Evolutionary conservation across 192 early-diverging fungal species (phyloP).

Genomic region (Chytriomyces confervae): DNA sequence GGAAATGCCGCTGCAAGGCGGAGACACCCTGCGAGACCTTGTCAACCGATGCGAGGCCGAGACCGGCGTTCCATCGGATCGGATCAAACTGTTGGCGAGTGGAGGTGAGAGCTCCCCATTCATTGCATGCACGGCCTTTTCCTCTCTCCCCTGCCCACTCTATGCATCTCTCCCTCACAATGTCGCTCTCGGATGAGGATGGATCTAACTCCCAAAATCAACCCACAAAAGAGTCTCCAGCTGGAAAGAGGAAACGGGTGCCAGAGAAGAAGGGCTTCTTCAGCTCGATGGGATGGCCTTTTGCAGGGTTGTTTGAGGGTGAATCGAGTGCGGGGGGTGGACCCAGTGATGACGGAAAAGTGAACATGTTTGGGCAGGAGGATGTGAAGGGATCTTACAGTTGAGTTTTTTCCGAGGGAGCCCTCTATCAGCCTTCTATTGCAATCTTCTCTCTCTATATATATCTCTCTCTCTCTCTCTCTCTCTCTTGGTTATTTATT

Average conservation of each 20-base stretch:
- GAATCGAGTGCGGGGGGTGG: not conserved
- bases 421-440: no score
- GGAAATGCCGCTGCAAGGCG: slow-evolving; percentile 35
- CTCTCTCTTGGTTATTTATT: slow-evolving; percentile 5
- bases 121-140: not conserved
- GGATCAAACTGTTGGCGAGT: slow-evolving; percentile 73
- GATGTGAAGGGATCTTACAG: slow-evolving; percentile 25
- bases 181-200: not conserved
- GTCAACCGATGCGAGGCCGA: slow-evolving; percentile 74
- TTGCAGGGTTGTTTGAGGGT: not conserved
- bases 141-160: not conserved
- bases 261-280: slow-evolving; percentile 5
- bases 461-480: not conserved
- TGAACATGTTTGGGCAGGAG: slow-evolving; percentile 30
- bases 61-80: slow-evolving; percentile 77
- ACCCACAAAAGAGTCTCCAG: slow-evolving; percentile 5
- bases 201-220: not conserved
- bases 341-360: not conserved
- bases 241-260: not conserved
- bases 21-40: slow-evolving; percentile 70
- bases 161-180: not conserved
- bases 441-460: no score
- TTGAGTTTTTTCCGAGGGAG: not conserved
- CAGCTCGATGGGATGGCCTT: not conserved
- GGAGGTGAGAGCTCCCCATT: slow-evolving; percentile 63